Evolutionary conservation across 116 monocot species (phyloP), one percentile per base, ranked within the genome.

Genomic region (Posidonia oceanica): DNA sequence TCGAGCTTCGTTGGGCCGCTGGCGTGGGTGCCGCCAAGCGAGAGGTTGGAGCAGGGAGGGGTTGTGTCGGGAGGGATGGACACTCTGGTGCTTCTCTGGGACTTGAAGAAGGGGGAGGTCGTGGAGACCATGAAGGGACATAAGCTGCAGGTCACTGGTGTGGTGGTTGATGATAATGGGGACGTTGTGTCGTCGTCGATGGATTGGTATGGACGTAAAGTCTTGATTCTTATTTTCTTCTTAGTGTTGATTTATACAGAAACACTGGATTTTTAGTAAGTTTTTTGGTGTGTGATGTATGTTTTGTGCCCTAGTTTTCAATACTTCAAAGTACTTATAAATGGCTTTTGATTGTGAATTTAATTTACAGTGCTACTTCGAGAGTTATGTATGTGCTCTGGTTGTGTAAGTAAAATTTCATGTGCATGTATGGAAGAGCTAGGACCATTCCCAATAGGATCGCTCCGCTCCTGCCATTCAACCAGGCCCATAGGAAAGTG

Each of bases 41-140:
- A 92, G 16, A 72, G 67, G 14, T 85, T 98, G 14, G 72, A 71
- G 5, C 83, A 89, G 53, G 98, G 98, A 3, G 92, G 79, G 65
- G 60, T 98, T 18, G 93, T 90, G 39, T 98, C 98, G 0, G 92
- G 98, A 3, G 98, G 98, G 52, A 89, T 98, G 89, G 98, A 93
- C 61, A 81, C 89, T 0, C 76, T 85, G 21, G 84, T 98, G 14
- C 21, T 98, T 66, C 76, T 89, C 15, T 97, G 90, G 87, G 93
- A 98, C 71, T 53, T 98, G 77, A 52, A 48, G 4, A 80, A 44
- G 11, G 80, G 87, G 14, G 83, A 83, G 75, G 73, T 75, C 15
- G 80, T 66, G 48, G 80, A 89, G 73, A 92, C 71, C 29, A 89
- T 98, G 92, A 85, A 70, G 67, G 98, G 93, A 21, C 98, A 97